Conservation (phyloP, 1,284 basidiomycete species). For the Neonothopanus nambi region DNA sequence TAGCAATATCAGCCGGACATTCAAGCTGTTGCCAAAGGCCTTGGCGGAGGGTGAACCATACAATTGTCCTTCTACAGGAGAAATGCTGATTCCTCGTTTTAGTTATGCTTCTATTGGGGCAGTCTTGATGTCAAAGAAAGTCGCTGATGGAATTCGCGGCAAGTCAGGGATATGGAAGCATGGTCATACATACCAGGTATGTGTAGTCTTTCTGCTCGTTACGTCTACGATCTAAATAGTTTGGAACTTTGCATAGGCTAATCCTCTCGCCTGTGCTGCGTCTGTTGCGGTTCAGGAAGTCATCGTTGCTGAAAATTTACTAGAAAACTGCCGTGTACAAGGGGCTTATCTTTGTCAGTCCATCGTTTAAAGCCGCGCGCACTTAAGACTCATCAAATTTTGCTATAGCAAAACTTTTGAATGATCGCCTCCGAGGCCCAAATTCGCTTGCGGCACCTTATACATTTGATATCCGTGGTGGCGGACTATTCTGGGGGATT, state of each 20-base stretch:
- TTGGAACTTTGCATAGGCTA: slow-evolving; percentile 37
- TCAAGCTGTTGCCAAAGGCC: slow-evolving; percentile 83
- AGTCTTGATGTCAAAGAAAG: slow-evolving; percentile 68
- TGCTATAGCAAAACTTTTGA: slow-evolving; percentile 48
- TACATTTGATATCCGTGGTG: slow-evolving; percentile 75
- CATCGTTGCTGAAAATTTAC: slow-evolving; percentile 65
- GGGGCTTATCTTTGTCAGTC: slow-evolving; percentile 58
- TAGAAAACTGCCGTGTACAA: slow-evolving; percentile 62
- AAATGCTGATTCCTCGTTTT: slow-evolving; percentile 14
- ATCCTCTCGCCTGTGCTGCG: slow-evolving; percentile 75
- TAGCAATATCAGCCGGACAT: slow-evolving; percentile 61
- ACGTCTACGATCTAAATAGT: background rate
- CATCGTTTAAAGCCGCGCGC: background rate
- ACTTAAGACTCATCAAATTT: slow-evolving; percentile 1
- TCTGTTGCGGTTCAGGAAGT: slow-evolving; percentile 79
- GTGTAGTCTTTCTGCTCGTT: background rate
- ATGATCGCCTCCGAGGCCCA: slow-evolving; percentile 51
- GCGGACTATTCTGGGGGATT: slow-evolving; percentile 79
- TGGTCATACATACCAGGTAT: slow-evolving; percentile 84
- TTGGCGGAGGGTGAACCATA: slow-evolving; percentile 73
- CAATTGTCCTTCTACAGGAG: background rate
- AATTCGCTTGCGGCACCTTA: slow-evolving; percentile 61
- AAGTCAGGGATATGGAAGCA: slow-evolving; percentile 76
- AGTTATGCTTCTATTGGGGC: slow-evolving; percentile 86
- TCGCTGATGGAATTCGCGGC: slow-evolving; percentile 68